These are phyloP conservation scores for Ganoderma lucidum DNA, from an alignment of 1,284 basidiomycete species.

Conservation along the genomic window DNA sequence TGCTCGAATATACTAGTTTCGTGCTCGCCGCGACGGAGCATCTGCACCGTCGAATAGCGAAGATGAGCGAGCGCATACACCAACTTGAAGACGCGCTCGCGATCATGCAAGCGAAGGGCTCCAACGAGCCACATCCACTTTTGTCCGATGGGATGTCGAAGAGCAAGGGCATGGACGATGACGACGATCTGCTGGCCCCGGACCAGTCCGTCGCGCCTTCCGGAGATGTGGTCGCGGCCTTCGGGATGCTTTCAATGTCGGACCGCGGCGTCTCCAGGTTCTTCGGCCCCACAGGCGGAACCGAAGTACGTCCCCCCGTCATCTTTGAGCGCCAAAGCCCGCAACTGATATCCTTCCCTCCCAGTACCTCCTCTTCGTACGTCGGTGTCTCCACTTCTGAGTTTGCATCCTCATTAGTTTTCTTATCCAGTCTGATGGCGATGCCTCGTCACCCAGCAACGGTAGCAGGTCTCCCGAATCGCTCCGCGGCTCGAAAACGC, in stretches of 20 bases:
- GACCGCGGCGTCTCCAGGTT: conserved; percentile 69
- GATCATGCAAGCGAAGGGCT: conserved; percentile 51
- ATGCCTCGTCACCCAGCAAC: conserved; percentile 37
- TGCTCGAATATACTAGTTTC: conserved; percentile 52
- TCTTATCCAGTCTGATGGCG: conserved; percentile 35
- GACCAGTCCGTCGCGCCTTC: conserved; percentile 21
- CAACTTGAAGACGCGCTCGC: conserved; percentile 78
- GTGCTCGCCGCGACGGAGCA: conserved; percentile 82
- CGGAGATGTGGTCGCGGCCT: conserved; percentile 43
- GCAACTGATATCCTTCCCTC: conserved; percentile 19
- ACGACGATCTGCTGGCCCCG: conserved; percentile 28
- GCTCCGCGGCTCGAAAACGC: conserved; percentile 44
- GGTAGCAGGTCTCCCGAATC: conserved; percentile 43
- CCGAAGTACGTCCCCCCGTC: conserved; percentile 48
- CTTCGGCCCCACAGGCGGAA: conserved; percentile 69
- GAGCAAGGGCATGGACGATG: conserved; percentile 44
- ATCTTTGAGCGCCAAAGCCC: not conserved
- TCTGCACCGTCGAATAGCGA: conserved; percentile 73
- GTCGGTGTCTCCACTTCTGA: conserved; percentile 21
- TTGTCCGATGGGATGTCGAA: conserved; percentile 63
- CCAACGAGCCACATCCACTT: conserved; percentile 66
- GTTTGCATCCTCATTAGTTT: conserved; percentile 14
- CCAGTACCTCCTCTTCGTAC: conserved; percentile 42
- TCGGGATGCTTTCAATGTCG: conserved; percentile 67
- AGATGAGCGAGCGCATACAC: conserved; percentile 78